Evolutionary conservation across 164 flowering plant species (phyloP), one percentile per base, ranked within the genome.

Genomic region (Stephania cephalantha): DNA sequence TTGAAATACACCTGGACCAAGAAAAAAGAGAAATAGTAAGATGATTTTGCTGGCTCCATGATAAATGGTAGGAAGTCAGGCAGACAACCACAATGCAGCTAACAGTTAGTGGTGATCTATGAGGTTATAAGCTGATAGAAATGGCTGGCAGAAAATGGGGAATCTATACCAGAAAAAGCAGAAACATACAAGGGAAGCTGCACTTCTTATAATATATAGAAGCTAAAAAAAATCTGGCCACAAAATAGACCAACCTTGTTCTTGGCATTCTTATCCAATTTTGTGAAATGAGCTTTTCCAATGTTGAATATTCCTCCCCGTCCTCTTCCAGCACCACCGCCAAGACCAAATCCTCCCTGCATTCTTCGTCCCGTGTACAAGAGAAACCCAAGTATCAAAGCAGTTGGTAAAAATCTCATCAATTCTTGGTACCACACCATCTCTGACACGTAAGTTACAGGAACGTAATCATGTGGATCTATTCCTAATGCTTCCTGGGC

Each of bases 251-350:
- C 76, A 64, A 93, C 99, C 98, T 93, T 95, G 77, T 93, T 88
- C 79, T 92, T 93, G 44, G 99, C n/a, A 74, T 91, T 90, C 78
- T 95, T 95, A 82, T 95, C 99, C 79, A 89, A 77, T 82, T 92
- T 95, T 2, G 91, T 93, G 46, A 95, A 84, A 68, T 88, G 89
- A 48, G 98, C 98, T 82, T 95, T 93, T 72, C 98, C 98, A 67
- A 95, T 93, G 81, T 80, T 90, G 78, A 95, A 95, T 82, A 95
- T 91, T 65, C 97, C 97, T 75, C 99, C 94, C 25, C 81, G 89
- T 76, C 97, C 94, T 80, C 78, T 87, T 48, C 95, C 94, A 68
- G 91, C 89, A 73, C 82, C 73, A 63, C 97, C 97, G 61, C 92
- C 94, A 48, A 88, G 80, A 71, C 97, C 92, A 17, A 92, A 70